A percentile compares a stretch with the other conserved stretches of the same genome.
Evolutionary conservation across 2,329 filamentous ascomycete species (phyloP).

Genomic region (Aureobasidium sp.): DNA sequence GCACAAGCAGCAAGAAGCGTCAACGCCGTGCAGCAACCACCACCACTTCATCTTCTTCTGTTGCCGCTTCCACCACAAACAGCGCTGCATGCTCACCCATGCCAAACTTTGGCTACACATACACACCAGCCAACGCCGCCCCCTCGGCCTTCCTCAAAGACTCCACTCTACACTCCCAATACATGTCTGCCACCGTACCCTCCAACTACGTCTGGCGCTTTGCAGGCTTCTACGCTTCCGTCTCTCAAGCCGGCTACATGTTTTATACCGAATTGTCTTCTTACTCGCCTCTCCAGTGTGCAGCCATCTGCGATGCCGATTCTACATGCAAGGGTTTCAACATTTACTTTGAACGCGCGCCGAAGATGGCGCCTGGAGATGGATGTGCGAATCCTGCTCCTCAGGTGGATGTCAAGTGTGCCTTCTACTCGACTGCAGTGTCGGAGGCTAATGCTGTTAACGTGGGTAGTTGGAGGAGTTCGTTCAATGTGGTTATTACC

Average conservation of each 20-base stretch:
- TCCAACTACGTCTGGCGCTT: conserved; percentile 22
- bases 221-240: conserved; percentile 16
- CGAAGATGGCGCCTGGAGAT: conserved; percentile 24
- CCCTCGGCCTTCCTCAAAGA: conserved; percentile 12
- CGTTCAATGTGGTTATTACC: conserved; percentile 24
- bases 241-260: conserved; percentile 16
- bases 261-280: conserved; percentile 24
- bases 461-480: conserved; percentile 20
- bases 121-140: conserved; percentile 9
- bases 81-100: neutral
- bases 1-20: conserved; percentile 7
- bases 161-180: neutral
- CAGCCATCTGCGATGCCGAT: conserved; percentile 25
- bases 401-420: conserved; percentile 33
- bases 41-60: conserved; percentile 7
- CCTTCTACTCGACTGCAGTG: conserved; percentile 30
- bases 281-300: conserved; percentile 26
- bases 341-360: conserved; percentile 29
- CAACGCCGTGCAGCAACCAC: neutral
- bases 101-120: conserved; percentile 3
- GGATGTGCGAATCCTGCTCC: conserved; percentile 30
- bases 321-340: conserved; percentile 29
- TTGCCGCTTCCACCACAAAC: conserved; percentile 2
- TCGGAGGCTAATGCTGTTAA: conserved; percentile 23
- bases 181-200: conserved; percentile 17